Conservation (phyloP, 2,329 filamentous ascomycete genomes). For the Cladosporium sphaerospermum region DNA sequence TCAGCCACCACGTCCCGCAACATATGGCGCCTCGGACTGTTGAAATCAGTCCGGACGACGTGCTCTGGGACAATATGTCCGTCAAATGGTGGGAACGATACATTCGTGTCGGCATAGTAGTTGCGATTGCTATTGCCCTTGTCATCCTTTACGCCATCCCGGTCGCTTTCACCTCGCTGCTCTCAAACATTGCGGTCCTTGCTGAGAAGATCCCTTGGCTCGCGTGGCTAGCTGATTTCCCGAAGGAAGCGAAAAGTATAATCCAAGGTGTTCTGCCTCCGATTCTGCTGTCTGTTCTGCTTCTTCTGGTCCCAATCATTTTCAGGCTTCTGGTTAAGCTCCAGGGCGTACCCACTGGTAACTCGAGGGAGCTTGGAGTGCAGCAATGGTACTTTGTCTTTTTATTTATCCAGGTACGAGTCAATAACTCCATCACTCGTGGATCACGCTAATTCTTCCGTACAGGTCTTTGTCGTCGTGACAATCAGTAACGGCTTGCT, state of each 20-base stretch:
- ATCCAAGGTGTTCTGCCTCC: conserved; percentile 85
- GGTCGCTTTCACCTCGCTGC: conserved; percentile 75
- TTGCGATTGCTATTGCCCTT: conserved; percentile 63
- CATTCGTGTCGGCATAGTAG: conserved; percentile 60
- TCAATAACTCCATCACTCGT: background rate
- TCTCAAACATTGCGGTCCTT: conserved; percentile 71
- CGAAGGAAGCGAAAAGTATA: conserved; percentile 55
- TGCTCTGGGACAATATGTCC: conserved; percentile 96
- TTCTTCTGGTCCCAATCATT: conserved; percentile 74
- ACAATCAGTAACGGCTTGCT: conserved; percentile 74
- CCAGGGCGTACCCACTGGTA: conserved; percentile 77
- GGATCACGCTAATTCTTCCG: background rate
- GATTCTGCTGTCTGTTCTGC: conserved; percentile 65
- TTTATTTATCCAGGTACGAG: conserved; percentile 71
- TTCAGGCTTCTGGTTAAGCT: conserved; percentile 65
- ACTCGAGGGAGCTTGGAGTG: conserved; percentile 71
- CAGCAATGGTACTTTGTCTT: conserved; percentile 92
- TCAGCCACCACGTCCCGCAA: conserved; percentile 84
- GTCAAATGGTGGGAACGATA: conserved; percentile 92
- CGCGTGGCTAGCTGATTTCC: conserved; percentile 58
- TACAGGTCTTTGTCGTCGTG: conserved; percentile 76
- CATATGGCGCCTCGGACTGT: conserved; percentile 89
- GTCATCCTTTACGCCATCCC: conserved; percentile 86
- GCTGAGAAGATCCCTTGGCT: conserved; percentile 64
- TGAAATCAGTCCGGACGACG: conserved; percentile 89